phyloP scores from a whole-genome alignment of 1,284 basidiomycete genomes.

The Xanthoconium separans region DNA sequence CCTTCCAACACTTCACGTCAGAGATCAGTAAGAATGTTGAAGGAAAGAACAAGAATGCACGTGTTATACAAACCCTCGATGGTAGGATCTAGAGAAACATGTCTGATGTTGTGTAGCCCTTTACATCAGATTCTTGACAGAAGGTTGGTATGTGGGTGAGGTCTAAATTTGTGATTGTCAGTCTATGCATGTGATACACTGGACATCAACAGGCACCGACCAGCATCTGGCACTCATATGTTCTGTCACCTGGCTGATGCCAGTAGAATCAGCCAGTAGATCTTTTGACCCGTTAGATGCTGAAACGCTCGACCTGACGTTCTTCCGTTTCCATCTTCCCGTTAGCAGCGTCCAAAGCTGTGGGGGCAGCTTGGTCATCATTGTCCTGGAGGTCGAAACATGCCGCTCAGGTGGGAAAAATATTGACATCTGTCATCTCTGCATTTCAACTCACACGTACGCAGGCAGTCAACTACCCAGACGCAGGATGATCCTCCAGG shows the following conservation, averaged over 20 bases:
- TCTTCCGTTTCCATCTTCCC: not conserved
- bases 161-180: not conserved
- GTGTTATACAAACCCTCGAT: conserved; percentile 34
- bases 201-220: too few species aligned
- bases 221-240: too few species aligned
- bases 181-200: not conserved
- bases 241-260: not conserved
- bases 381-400: conserved; percentile 53
- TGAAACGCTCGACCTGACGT: too few species aligned
- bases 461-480: conserved; percentile 38
- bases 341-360: conserved; percentile 9
- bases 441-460: conserved; percentile 12
- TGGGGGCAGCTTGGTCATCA: conserved; percentile 41
- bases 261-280: not conserved
- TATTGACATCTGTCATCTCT: not conserved
- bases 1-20: conserved; percentile 23
- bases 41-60: conserved; percentile 22
- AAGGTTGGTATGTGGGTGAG: conserved; percentile 20
- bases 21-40: too few species aligned
- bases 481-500: conserved; percentile 34
- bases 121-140: conserved; percentile 34
- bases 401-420: conserved; percentile 45
- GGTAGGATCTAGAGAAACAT: conserved; percentile 32
- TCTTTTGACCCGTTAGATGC: not conserved
- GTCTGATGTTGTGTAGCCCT: conserved; percentile 36